Base-by-base conservation (phyloP, 2,329 filamentous ascomycete species). In the Cryphonectria naterciae region DNA sequence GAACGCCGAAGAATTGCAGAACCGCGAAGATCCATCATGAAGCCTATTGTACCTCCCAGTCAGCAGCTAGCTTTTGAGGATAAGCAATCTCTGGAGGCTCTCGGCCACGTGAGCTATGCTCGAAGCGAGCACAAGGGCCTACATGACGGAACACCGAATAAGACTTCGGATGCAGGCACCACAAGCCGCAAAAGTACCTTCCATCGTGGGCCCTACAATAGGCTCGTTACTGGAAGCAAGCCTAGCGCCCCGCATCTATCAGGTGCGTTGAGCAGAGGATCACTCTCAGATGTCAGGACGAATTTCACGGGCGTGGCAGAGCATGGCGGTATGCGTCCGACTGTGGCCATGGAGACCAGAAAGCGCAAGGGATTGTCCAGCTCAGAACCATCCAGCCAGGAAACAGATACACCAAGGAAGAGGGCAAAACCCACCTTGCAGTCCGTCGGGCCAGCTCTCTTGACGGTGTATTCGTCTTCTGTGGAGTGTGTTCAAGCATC, bases 1-100 rank as follows among this genome's bases (percentile, higher is more conserved):
- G 62, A 64, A 11, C 58, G 66, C 10, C 56, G 71, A 32, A 56
- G 71, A 28, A 52, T 68, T 22, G 49, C 35, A 35, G 54, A 70
- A 17, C 69, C 63, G 35, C 71, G 69, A 0, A 69, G 19, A 15
- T 73, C 71, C 22, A 73, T 73, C 25, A 67, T 73, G 66, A 73
- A 69, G 28, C 10, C 35, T 25, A 41, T 17, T n/a, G 22, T 49
- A 22, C 11, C 39, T 28, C 13, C 43, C 17, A 25, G 2, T 32
- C 37, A 28, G 41, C 41, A 56, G 25, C 54, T 22, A n/a, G 25
- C 41, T 35, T 4, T 37, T 10, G 63, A 52, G 17, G 28, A 52
- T 28, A 49, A 35, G 22, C 1, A 35, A 32, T 22, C 63, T 46
- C 13, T 11, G 5, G 63, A 65, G 28, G 17, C n/a, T 52, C n/a